Evolutionary conservation across 148 eudicot genomes (phyloP), one percentile per base, ranked within the genome.

Genomic region (Diospyros lotus): DNA sequence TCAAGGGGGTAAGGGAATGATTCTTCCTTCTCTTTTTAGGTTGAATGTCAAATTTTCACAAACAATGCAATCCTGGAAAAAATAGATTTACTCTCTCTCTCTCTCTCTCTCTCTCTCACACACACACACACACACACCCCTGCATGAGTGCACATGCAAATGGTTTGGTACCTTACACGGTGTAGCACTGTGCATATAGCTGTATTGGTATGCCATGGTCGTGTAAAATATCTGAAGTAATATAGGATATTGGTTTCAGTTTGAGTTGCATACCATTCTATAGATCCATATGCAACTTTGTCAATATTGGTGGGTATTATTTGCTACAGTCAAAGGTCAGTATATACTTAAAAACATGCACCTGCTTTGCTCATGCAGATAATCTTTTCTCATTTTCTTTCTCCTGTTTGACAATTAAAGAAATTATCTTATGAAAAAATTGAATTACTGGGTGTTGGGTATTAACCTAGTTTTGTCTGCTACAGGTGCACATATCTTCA

Each of bases 401-500:
- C 43, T 4, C 43, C 58, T 48, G 43, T 69, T 14, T 40, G 53
- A 53, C n/a, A 38, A 60, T 10, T 46, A 28, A 12, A 14, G 15
- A 61, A 28, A 28, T 60, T 61, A 46, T 61, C 28, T 62, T 53
- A 8, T 17, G 4, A 4, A 64, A 8, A 3, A 3, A 3, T 65
- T 56, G 9, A 46, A 56, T 68, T 56, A 7, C 39, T 58, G 46
- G 10, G 55, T 58, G 56, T 11, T 67, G 8, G 8, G 7, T 63
- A 48, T 58, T 68, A 43, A 79, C 44, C 7, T 14, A 12, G 13
- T 43, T 61, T 51, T 70, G 64, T 75, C 46, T 72, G 64, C 46
- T 62, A 39, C 65, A 93, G 98, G 97, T 93, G 6, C 90, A 94
- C 51, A 64, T 77, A 84, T 84, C 90, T n/a, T 87, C 94, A 2